Evolutionary conservation across 1,139 yeast species (phyloP).

Genomic region (Kurtzmaniella quercitrusa): DNA sequence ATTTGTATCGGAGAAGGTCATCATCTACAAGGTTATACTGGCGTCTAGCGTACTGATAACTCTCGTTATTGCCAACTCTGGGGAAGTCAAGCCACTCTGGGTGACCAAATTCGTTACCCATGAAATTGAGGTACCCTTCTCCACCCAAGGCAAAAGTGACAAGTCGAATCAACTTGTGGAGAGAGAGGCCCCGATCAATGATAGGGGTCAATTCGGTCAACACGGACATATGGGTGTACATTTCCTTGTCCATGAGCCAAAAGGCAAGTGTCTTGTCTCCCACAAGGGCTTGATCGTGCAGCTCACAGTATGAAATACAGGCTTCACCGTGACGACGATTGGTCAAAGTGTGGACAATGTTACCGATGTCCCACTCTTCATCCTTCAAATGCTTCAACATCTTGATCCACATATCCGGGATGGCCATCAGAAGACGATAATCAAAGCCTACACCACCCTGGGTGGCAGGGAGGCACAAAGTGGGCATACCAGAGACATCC

Average conservation of each 20-base stretch:
- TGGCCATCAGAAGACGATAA: constrained; percentile 92
- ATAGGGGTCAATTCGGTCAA: constrained; percentile 69
- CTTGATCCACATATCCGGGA: constrained; percentile 99
- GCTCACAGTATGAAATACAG: constrained; percentile 90
- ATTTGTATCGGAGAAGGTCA: constrained; percentile 72
- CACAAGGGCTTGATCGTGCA: constrained; percentile 95
- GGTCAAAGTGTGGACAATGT: constrained; percentile 74
- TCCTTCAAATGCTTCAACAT: constrained; percentile 76
- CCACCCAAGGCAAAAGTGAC: constrained; percentile 89
- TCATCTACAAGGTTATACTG: constrained; percentile 87
- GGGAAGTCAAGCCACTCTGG: constrained; percentile 99
- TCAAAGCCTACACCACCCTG: constrained; percentile 92
- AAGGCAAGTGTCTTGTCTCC: constrained; percentile 96
- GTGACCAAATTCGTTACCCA: constrained; percentile 98
- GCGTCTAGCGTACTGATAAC: constrained; percentile 91
- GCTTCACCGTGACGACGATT: constrained; percentile 87
- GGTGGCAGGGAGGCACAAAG: constrained; percentile 69
- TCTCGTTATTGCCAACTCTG: constrained; percentile 78
- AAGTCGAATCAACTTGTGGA: constrained; percentile 87
- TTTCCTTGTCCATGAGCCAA: constrained; percentile 98
- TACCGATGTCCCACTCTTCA: constrained; percentile 89
- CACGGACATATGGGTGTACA: constrained; percentile 93
- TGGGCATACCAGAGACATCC: constrained; percentile 97
- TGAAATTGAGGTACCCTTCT: constrained; percentile 92
- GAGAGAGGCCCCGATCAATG: constrained; percentile 82